These are phyloP conservation scores for Boletus coccyginus DNA, from an alignment of 768 basidiomycete genomes.

Conservation along the genomic window DNA sequence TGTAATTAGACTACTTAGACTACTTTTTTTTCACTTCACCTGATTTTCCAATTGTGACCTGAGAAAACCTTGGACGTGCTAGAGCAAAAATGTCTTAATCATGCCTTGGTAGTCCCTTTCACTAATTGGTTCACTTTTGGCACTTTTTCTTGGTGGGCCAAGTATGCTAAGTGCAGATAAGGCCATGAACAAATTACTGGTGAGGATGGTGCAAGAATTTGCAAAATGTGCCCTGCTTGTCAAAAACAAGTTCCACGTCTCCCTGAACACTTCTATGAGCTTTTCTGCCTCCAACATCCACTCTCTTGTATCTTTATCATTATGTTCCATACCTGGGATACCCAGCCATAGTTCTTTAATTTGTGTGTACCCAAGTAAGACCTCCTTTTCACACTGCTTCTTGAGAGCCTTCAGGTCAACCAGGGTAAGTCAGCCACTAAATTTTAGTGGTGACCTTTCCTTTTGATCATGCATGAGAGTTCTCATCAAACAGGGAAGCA, in stretches of 20 bases:
- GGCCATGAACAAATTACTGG: too few species aligned
- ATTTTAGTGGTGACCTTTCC: constrained; percentile 15
- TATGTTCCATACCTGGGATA: constrained; percentile 43
- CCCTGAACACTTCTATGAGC: constrained; percentile 84
- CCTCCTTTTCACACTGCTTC: constrained; percentile 62
- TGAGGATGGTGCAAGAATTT: not conserved
- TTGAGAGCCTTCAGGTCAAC: constrained; percentile 64
- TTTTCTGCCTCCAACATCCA: constrained; percentile 86
- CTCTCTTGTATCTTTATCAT: constrained; percentile 54
- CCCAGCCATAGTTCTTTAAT: constrained; percentile 61
- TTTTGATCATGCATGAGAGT: constrained; percentile 39
- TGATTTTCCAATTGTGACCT: too few species aligned
- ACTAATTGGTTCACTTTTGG: too few species aligned
- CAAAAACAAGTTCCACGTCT: constrained; percentile 81
- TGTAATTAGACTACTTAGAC: too few species aligned
- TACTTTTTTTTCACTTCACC: too few species aligned
- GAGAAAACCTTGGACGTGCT: too few species aligned
- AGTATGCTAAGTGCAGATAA: too few species aligned
- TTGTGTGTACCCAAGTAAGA: constrained; percentile 52
- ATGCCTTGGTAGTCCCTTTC: too few species aligned
- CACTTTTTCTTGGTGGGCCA: too few species aligned
- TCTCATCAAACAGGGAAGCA: constrained; percentile 67
- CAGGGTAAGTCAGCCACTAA: constrained; percentile 49
- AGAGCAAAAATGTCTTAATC: too few species aligned
- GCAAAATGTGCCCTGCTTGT: constrained; percentile 63